Conservation (phyloP, 257 asterid genomes). For the Solanum arcanum region DNA sequence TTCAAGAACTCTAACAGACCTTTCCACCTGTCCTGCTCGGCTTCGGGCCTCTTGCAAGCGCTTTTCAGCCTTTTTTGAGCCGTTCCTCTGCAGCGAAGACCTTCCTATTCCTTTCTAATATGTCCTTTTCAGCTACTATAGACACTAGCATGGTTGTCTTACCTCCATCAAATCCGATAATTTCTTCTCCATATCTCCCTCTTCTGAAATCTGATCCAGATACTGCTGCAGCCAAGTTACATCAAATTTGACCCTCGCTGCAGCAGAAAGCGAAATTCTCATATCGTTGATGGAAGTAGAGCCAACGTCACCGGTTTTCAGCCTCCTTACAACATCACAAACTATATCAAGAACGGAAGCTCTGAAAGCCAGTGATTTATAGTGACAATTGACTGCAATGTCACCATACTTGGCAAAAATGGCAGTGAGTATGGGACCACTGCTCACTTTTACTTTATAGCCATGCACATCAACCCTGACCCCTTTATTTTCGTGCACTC, state of each 20-base stretch:
- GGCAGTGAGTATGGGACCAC: slow-evolving; percentile 17
- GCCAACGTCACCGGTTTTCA: slow-evolving; percentile 5
- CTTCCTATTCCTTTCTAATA: no score
- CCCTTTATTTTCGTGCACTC: background rate
- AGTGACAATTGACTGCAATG: slow-evolving; percentile 17
- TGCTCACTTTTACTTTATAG: slow-evolving; percentile 21
- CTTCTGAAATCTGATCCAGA: slow-evolving; percentile 4
- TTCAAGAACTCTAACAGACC: no score
- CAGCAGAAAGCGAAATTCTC: slow-evolving; percentile 12
- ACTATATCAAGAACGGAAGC: slow-evolving; percentile 29
- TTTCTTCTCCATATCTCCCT: background rate
- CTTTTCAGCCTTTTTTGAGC: no score
- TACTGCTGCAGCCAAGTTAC: slow-evolving; percentile 28
- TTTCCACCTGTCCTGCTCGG: no score
- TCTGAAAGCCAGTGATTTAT: slow-evolving; percentile 10
- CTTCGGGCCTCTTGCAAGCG: no score
- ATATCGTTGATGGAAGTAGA: slow-evolving; percentile 15
- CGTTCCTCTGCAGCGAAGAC: no score
- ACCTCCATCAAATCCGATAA: background rate
- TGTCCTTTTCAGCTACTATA: no score
- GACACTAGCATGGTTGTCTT: no score
- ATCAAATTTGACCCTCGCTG: slow-evolving; percentile 9
- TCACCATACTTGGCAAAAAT: slow-evolving; percentile 28
- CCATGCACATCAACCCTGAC: slow-evolving; percentile 14
- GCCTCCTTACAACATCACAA: slow-evolving; percentile 15